Base-by-base conservation (phyloP, 306 rosid species). In the Luffa acutangula region DNA sequence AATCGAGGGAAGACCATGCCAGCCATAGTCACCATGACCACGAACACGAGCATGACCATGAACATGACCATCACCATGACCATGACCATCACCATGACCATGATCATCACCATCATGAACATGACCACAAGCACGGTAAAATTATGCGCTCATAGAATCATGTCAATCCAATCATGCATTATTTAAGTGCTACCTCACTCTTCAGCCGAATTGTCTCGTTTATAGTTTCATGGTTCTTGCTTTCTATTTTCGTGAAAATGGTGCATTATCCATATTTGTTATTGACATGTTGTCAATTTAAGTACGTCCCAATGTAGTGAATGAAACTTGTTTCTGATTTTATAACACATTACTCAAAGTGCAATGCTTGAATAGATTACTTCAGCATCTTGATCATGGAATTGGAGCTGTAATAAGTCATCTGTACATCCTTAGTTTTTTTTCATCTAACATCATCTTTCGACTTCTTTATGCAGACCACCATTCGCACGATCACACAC, bases 401-500 rank as follows among this genome's bases (percentile, higher is more conserved):
- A 46, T 25, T 45, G 41, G 18, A 43, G 18, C 21, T 45, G 51
- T 41, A 43, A 25, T 2, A 69, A 42, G 21, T 36, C 25, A 7
- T 65, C 4, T 1, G 36, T 4, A 9, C 75, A 41, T 69, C 45
- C 34, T 69, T 69, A 42, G 15, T 37, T 42, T 42, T 42, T 42
- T 4, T 10, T 17, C 31, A 25, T 71, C 54, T 43, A 21, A 25
- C 33, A 25, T 71, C 14, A 73, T 4, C 48, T 63, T 72, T 84
- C 82, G 69, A 11, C 84, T 18, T 34, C 51, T 36, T 52, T 81
- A 56, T 88, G 83, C 96, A 93, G 97, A 83, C 4, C 90, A 90
- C 85, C 96, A 89, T 79, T 78, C 91, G 75, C 97, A 91, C 78
- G 97, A 91, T 84, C 99, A 95, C 71, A 89, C 25, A 52, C 99